Evolutionary conservation across 352 stramenopile species (phyloP).

Genomic region (Bremia lactucae): DNA sequence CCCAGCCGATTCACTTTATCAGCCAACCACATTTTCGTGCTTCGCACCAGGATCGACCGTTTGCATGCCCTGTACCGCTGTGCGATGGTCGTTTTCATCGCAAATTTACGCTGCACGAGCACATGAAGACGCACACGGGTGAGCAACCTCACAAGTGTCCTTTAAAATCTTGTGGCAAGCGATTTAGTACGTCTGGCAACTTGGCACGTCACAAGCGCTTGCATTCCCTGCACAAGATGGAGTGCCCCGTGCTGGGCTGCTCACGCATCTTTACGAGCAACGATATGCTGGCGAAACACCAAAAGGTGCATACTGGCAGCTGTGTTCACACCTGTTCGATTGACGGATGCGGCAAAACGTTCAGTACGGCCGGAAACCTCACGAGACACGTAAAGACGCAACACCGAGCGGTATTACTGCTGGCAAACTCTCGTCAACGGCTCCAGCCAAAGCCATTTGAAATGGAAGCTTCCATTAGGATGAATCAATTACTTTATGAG

Average conservation of each 20-base stretch:
- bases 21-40: slow-evolving; percentile 14
- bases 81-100: slow-evolving; percentile 43
- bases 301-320: slow-evolving; percentile 44
- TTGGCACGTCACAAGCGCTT: slow-evolving; percentile 55
- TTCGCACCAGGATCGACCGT: slow-evolving; percentile 22
- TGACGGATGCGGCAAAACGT: slow-evolving; percentile 39
- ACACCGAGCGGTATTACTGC: slow-evolving; percentile 20
- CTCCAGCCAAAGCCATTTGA: slow-evolving; percentile 8
- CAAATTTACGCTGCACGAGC: too few relatives aligned
- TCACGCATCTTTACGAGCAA: slow-evolving; percentile 48
- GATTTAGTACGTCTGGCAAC: slow-evolving; percentile 49
- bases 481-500: slow-evolving; percentile 19
- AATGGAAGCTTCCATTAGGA: slow-evolving; percentile 5
- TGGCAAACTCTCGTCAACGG: slow-evolving; percentile 5
- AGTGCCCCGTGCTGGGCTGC: slow-evolving; percentile 37
- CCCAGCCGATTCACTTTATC: slow-evolving; percentile 4
- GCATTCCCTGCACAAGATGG: slow-evolving; percentile 47
- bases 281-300: slow-evolving; percentile 41
- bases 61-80: slow-evolving; percentile 18
- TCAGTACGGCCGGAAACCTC: slow-evolving; percentile 52
- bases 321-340: slow-evolving; percentile 46
- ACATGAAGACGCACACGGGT: slow-evolving; percentile 70
- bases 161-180: slow-evolving; percentile 35
- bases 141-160: slow-evolving; percentile 58
- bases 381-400: slow-evolving; percentile 56